These are phyloP conservation scores for Rosa rugosa DNA, from an alignment of 306 rosid genomes.

Conservation along the genomic window DNA sequence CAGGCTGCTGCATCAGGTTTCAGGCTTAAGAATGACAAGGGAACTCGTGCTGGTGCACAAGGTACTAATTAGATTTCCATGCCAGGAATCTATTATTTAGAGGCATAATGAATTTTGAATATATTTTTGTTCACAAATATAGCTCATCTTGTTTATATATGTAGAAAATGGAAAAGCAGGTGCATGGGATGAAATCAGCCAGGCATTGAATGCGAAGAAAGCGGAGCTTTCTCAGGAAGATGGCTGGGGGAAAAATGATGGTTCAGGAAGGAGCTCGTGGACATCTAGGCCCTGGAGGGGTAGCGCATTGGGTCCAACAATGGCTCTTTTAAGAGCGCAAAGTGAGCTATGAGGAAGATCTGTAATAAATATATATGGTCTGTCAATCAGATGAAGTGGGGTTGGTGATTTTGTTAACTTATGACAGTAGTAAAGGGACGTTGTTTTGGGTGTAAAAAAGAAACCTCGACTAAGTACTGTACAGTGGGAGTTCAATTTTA, in stretches of 20 bases:
- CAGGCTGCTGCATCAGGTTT: constrained; percentile 40
- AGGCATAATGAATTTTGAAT: constrained; percentile 16
- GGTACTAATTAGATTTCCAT: constrained; percentile 41
- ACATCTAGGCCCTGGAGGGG: constrained; percentile 64
- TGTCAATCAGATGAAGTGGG: not conserved
- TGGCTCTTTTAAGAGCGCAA: constrained; percentile 67
- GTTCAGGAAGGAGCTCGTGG: constrained; percentile 58
- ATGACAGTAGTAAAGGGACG: not conserved
- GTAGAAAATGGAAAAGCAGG: constrained; percentile 67
- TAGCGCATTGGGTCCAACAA: constrained; percentile 85
- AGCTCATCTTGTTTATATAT: constrained; percentile 19
- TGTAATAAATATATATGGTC: not conserved
- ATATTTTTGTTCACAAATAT: constrained; percentile 9
- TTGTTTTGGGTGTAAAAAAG: not conserved
- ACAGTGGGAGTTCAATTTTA: not conserved
- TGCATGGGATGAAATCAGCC: constrained; percentile 81
- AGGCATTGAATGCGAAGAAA: constrained; percentile 68
- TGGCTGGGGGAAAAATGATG: constrained; percentile 54
- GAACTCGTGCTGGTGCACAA: constrained; percentile 31
- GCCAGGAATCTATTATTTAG: not conserved
- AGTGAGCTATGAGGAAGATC: constrained; percentile 43
- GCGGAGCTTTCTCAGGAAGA: constrained; percentile 52
- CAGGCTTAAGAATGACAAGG: constrained; percentile 14
- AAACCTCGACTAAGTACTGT: not conserved
- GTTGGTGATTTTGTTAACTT: constrained; percentile 1